phyloP scores from a whole-genome alignment of 2,329 filamentous ascomycete species.

The Neonectria coccinea region DNA sequence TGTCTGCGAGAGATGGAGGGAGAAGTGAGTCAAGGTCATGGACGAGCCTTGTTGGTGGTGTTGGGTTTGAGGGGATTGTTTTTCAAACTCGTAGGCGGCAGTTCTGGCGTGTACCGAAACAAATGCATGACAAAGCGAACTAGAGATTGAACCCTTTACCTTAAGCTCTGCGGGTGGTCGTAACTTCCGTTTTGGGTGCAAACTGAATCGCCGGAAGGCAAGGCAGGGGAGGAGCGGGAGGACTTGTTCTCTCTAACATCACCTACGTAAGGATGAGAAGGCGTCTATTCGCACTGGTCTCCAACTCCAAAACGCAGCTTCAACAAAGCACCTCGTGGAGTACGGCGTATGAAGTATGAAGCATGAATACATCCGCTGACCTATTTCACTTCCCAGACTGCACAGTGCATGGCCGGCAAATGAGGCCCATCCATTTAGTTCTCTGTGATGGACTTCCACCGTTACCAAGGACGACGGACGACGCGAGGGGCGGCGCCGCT shows the following conservation, averaged over 20 bases:
- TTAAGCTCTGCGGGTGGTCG: neutral
- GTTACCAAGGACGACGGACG: slow-evolving; percentile 11
- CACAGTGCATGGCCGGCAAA: slow-evolving; percentile 8
- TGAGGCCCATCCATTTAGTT: slow-evolving; percentile 7
- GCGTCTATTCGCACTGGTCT: neutral
- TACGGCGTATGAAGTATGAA: neutral
- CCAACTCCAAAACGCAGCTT: neutral
- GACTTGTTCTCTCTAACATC: neutral
- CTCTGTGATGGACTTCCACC: slow-evolving; percentile 5
- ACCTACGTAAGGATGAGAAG: neutral
- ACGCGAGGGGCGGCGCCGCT: slow-evolving; percentile 7
- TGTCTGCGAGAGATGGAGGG: neutral
- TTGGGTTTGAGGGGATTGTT: slow-evolving; percentile 7
- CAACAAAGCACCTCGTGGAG: neutral
- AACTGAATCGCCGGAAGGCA: slow-evolving; percentile 5
- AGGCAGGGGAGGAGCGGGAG: neutral
- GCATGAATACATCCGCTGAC: neutral
- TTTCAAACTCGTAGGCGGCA: neutral
- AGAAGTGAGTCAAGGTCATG: neutral
- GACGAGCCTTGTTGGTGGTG: neutral
- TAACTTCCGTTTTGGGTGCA: neutral
- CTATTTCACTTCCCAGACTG: neutral
- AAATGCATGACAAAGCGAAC: slow-evolving; percentile 1
- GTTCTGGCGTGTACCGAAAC: slow-evolving; percentile 11
- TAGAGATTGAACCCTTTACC: neutral